phyloP scores from a whole-genome alignment of 208 protist species.

The Trypanosoma platydactyli region DNA sequence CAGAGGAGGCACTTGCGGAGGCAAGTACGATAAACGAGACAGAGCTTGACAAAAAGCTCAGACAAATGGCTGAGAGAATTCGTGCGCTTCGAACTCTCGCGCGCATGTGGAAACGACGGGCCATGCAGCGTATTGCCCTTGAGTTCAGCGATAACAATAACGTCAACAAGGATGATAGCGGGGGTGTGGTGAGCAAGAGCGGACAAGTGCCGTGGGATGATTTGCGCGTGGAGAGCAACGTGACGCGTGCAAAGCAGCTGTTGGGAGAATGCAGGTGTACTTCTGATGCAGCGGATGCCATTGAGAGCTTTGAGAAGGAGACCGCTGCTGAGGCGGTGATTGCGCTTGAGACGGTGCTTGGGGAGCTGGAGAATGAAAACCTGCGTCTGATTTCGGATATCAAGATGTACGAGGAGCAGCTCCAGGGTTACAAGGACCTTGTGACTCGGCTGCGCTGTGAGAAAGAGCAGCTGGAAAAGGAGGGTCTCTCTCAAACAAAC shows the following conservation, averaged over 20 bases:
- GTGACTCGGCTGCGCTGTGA: slow-evolving; percentile 51
- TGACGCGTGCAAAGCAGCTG: slow-evolving; percentile 40
- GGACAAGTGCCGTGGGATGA: slow-evolving; percentile 32
- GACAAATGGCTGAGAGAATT: slow-evolving; percentile 38
- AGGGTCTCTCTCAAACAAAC: slow-evolving; percentile 25
- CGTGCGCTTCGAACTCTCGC: slow-evolving; percentile 36
- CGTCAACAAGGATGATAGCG: slow-evolving; percentile 1
- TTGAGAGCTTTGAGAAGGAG: slow-evolving; percentile 56
- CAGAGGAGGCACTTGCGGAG: slow-evolving; percentile 54
- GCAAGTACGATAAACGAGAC: slow-evolving; percentile 47
- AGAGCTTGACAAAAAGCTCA: slow-evolving; percentile 43
- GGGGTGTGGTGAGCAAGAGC: background rate
- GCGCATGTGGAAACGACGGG: slow-evolving; percentile 71
- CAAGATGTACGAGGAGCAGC: slow-evolving; percentile 33
- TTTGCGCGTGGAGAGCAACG: slow-evolving; percentile 49
- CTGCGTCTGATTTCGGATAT: slow-evolving; percentile 49
- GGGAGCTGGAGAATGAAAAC: slow-evolving; percentile 63
- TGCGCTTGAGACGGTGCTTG: slow-evolving; percentile 52
- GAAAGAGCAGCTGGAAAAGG: slow-evolving; percentile 44
- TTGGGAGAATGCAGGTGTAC: slow-evolving; percentile 20
- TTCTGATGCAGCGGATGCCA: slow-evolving; percentile 14
- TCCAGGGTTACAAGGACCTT: slow-evolving; percentile 48
- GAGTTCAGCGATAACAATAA: slow-evolving; percentile 45
- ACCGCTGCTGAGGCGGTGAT: slow-evolving; percentile 54
- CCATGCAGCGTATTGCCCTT: slow-evolving; percentile 65